A percentile compares a stretch with the other conserved stretches of the same genome.
Evolutionary conservation across 2,329 filamentous ascomycete species (phyloP).

Genomic region (Aspergillus aculeatinus): DNA sequence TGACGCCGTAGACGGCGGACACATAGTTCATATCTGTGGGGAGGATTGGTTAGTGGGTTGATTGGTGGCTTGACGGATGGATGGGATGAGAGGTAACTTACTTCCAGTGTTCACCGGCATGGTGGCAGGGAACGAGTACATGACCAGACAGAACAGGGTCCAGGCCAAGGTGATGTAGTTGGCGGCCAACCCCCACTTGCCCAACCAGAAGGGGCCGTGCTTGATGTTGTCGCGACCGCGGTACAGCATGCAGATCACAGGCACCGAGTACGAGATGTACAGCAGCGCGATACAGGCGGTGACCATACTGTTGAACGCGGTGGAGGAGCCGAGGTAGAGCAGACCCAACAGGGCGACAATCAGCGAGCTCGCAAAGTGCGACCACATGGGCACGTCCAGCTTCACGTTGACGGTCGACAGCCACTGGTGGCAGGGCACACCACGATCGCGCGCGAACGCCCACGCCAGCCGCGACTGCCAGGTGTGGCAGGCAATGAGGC

Average conservation of each 20-base stretch:
- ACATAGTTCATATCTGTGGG: conserved; percentile 45
- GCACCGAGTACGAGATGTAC: conserved; percentile 50
- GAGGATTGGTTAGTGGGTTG: neutral
- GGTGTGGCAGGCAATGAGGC: conserved; percentile 49
- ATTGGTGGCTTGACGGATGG: neutral
- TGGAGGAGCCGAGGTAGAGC: conserved; percentile 47
- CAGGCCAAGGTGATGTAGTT: conserved; percentile 47
- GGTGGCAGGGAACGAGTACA: conserved; percentile 41
- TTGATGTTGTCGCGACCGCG: conserved; percentile 46
- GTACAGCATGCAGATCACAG: conserved; percentile 48
- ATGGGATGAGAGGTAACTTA: conserved; percentile 24
- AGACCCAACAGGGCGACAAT: conserved; percentile 49
- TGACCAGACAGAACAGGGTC: conserved; percentile 43
- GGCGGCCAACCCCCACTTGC: conserved; percentile 42
- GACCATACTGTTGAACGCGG: conserved; percentile 46
- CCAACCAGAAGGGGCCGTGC: conserved; percentile 52
- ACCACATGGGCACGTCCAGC: conserved; percentile 47
- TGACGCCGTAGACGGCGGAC: conserved; percentile 35
- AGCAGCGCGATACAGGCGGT: conserved; percentile 50
- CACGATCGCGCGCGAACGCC: conserved; percentile 53
- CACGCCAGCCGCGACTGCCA: conserved; percentile 54
- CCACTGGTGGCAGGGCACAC: conserved; percentile 45
- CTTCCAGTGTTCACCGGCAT: conserved; percentile 36
- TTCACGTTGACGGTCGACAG: conserved; percentile 42
- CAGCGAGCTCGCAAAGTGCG: conserved; percentile 47